Evolutionary conservation across 2,329 filamentous ascomycete genomes (phyloP).

Genomic region (Sporothrix curviconia): DNA sequence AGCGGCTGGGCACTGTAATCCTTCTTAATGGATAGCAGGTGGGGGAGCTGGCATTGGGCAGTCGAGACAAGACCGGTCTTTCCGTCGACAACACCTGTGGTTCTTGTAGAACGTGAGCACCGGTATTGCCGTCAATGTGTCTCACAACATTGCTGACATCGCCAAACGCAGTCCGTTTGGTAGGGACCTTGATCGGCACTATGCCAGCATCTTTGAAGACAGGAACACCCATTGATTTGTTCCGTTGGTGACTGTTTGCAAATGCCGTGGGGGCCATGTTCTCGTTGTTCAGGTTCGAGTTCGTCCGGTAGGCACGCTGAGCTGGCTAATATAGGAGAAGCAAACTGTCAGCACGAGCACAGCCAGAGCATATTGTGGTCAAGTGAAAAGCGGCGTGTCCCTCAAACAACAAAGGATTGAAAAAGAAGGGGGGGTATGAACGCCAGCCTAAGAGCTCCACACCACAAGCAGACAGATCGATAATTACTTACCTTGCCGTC

Average conservation of each 20-base stretch:
- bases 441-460: too few species aligned
- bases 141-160: constrained; percentile 69
- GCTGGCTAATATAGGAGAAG: constrained; percentile 43
- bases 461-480: too few species aligned
- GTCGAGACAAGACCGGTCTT: constrained; percentile 6
- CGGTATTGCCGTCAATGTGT: constrained; percentile 25
- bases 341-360: too few species aligned
- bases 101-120: constrained; percentile 26
- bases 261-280: constrained; percentile 56
- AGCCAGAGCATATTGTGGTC: too few species aligned
- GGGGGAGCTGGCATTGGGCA: constrained; percentile 21
- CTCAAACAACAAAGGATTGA: not conserved
- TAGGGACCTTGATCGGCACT: constrained; percentile 53
- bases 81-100: constrained; percentile 18
- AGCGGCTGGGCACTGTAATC: constrained; percentile 34
- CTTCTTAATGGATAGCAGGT: constrained; percentile 19
- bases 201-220: constrained; percentile 38
- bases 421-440: not conserved
- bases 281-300: constrained; percentile 58
- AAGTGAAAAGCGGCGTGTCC: not conserved
- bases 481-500: constrained; percentile 8
- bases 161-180: constrained; percentile 73
- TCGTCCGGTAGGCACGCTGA: constrained; percentile 54
- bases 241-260: constrained; percentile 62
- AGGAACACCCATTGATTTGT: constrained; percentile 70